Evolutionary conservation across 2,329 filamentous ascomycete genomes (phyloP).

Genomic region (Leptographium galeiforme): DNA sequence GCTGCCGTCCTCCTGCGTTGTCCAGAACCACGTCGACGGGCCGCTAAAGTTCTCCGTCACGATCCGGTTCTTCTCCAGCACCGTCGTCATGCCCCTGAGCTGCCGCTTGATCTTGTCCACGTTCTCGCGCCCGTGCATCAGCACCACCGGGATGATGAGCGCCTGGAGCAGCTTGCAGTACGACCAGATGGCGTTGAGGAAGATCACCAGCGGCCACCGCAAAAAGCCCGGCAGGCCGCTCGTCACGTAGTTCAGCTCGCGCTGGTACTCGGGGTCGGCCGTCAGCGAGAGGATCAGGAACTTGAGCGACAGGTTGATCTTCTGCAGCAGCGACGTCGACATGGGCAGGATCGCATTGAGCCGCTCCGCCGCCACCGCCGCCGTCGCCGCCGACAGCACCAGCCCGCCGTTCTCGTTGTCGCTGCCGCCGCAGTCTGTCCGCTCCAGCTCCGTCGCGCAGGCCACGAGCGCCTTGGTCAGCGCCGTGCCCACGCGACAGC

Average conservation of each 20-base stretch:
- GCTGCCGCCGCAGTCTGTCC: not conserved
- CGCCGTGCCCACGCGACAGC: conserved; percentile 5
- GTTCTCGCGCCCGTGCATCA: conserved; percentile 24
- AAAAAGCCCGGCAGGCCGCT: not conserved
- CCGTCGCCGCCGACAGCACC: not conserved
- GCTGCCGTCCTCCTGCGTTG: conserved; percentile 1
- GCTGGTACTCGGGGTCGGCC: conserved; percentile 29
- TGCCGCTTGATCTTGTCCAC: conserved; percentile 23
- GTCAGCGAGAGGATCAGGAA: conserved; percentile 27
- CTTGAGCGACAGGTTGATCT: conserved; percentile 14
- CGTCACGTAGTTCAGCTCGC: conserved; percentile 24
- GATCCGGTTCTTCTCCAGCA: conserved; percentile 8
- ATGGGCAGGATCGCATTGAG: not conserved
- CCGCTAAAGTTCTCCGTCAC: conserved; percentile 7
- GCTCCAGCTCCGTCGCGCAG: not conserved
- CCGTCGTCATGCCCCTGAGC: conserved; percentile 7
- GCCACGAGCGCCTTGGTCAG: not conserved
- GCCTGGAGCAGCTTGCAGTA: conserved; percentile 9
- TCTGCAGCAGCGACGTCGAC: conserved; percentile 1
- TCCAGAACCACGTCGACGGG: conserved; percentile 10
- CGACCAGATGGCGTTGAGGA: conserved; percentile 12
- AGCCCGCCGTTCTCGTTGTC: not conserved
- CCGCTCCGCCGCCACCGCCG: not conserved
- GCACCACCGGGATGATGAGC: conserved; percentile 6
- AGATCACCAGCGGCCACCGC: conserved; percentile 22